A percentile compares a stretch with the other conserved stretches of the same genome.
Evolutionary conservation across 345 rosid genomes (phyloP).

Genomic region (Eucalyptus polybractea): DNA sequence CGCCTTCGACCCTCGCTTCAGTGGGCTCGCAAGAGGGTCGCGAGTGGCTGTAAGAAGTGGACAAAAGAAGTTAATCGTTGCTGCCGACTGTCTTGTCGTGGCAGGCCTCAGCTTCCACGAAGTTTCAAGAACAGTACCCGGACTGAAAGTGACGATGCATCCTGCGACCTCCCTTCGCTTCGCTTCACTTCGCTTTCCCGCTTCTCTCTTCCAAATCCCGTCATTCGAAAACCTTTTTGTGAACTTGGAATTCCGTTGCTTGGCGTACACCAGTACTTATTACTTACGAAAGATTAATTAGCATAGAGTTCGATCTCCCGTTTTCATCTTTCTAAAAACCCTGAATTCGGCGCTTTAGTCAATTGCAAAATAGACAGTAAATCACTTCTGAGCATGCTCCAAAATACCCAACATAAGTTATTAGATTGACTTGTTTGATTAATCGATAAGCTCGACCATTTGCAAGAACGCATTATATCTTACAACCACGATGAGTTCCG

Average conservation of each 20-base stretch:
- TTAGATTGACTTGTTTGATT: fast-evolving
- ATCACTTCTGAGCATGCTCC: not conserved
- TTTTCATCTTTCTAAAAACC: not conserved
- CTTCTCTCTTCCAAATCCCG: not conserved
- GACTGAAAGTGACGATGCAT: not conserved
- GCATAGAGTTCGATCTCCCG: not conserved
- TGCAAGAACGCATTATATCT: not conserved
- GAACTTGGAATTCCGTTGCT: not conserved
- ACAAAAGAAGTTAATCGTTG: not conserved
- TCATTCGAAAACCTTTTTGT: not conserved
- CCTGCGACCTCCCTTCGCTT: not conserved
- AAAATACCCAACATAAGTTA: not conserved
- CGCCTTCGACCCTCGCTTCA: not conserved
- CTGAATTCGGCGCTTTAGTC: not conserved
- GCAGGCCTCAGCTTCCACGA: not conserved
- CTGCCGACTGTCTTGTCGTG: not conserved
- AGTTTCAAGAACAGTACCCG: not conserved
- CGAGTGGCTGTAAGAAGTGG: not conserved
- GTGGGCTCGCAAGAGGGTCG: not conserved
- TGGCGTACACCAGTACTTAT: not conserved
- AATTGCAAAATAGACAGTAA: not conserved
- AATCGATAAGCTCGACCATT: not conserved
- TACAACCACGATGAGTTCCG: not conserved
- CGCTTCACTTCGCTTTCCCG: not conserved
- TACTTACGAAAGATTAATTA: not conserved